phyloP scores from a whole-genome alignment of 805 yeast species.

The Candida oleophila region DNA sequence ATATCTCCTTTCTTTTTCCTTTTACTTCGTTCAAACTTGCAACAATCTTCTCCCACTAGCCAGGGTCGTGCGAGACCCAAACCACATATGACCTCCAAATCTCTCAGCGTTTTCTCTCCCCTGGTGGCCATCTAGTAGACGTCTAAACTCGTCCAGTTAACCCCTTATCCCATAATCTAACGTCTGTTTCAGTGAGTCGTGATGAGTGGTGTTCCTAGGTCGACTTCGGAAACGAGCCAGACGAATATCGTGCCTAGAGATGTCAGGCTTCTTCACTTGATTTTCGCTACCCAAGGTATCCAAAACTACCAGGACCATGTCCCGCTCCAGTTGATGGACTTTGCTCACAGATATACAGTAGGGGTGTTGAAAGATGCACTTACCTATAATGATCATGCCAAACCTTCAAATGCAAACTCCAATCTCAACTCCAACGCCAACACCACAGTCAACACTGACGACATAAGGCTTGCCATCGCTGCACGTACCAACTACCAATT shows the following conservation, averaged over 20 bases:
- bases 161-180: too few relatives aligned
- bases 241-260: constrained; percentile 69
- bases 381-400: constrained; percentile 80
- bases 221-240: constrained; percentile 1
- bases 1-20: too few relatives aligned
- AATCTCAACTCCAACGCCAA: constrained; percentile 36
- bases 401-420: constrained; percentile 31
- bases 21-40: too few relatives aligned
- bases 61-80: not conserved
- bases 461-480: constrained; percentile 86
- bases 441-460: constrained; percentile 75
- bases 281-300: constrained; percentile 91
- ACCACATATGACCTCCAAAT: not conserved
- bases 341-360: constrained; percentile 86
- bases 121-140: too few relatives aligned
- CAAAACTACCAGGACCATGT: constrained; percentile 93
- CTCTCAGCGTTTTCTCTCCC: not conserved
- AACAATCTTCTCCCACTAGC: too few relatives aligned
- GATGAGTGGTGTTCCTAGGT: not conserved
- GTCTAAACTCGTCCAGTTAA: too few relatives aligned
- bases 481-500: constrained; percentile 95
- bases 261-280: constrained; percentile 83
- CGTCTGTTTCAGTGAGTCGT: not conserved
- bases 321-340: constrained; percentile 94
- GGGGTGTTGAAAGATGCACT: constrained; percentile 88